Base-by-base conservation (phyloP, 192 early-diverging fungal genomes). In the Podila verticillata region DNA sequence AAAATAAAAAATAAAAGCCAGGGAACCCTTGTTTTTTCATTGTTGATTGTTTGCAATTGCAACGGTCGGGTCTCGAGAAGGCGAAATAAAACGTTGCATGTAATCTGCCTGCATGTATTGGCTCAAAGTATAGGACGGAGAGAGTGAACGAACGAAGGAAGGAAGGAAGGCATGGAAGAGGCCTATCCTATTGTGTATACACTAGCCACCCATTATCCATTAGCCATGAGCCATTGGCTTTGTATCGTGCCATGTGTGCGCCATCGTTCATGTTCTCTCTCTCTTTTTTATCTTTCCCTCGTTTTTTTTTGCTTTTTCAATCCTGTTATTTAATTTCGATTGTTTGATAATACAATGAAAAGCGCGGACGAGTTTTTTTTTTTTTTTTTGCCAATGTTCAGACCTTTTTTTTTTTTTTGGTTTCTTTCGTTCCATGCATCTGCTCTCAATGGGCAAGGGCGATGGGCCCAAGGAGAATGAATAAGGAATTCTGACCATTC, bases 351-450 rank as follows among this genome's bases (percentile, higher is more conserved):
- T 44, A 44, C 39, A 44, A 4, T 44, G 39, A 0, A n/a, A 10
- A 44, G 39, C 39, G 17, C 17, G 39, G 39, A 44, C 17, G 39
- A 3, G n/a, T n/a, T n/a, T n/a, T n/a, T n/a, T n/a, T n/a, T n/a
- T n/a, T n/a, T 17, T 44, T 44, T 44, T 44, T 44, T 4, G 1
- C 1, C 39, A 4, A 57, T 59, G 28, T 30, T 30, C 58, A 19
- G 15, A 30, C 58, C 30, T 30, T 30, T 59, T 32, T 59, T 57
- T 30, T 17, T 59, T 32, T 59, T 32, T 59, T 57, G 15, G 3
- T 59, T 32, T 30, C 58, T 24, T 59, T 59, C 58, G 30, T 59
- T 59, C 30, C 26, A 57, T 57, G 54, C 54, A 28, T 28, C 22
- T 57, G 20, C 26, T 57, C 26, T 28, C 22, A n/a, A n/a, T 57